Evolutionary conservation across 495 filamentous ascomycete species (phyloP), one percentile per base, ranked within the genome.

Genomic region (Aspergillus avenaceus): DNA sequence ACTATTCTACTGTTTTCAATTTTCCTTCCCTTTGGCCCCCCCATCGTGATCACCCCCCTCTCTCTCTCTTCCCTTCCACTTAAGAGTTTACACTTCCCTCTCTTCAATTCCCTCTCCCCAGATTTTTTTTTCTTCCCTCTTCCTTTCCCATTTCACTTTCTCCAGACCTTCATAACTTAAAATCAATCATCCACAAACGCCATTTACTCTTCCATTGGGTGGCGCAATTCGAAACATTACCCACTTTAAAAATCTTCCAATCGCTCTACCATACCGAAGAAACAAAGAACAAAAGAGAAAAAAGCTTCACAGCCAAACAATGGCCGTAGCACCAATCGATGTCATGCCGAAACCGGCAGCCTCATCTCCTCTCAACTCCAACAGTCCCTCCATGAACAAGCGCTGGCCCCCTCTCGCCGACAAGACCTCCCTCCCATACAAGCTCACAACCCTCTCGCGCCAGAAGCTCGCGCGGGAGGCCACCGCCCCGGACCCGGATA

Each of bases 371-470:
- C 51, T 49, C 26, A 54, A 41, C 46, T 66, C 47, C 60, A 65
- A 55, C 61, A 59, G 44, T 21, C 32, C 58, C 37, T 59, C 60
- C 37, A 59, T 62, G 57, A 69, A 64, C 42, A 67, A 69, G 58
- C 70, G 70, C 49, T 66, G 65, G 63, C 70, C 70, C 50, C 70
- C 70, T 16, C 63, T 73, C 46, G 70, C 70, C 41, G 66, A 73
- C 61, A 67, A 65, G 49, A 60, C 63, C 51, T 62, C 70, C 29
- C 65, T 73, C 29, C 63, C 70, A 9, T 73, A 70, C 56, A 69
- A 66, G 36, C 68, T 72, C 63, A 73, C 70, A 29, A 58, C 66
- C 40, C 62, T 72, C 36, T 72, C 70, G 24, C 66, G 66, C 28
- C 66, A 70, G 62, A 73, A 73, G 48, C 55, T 73, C 38, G 61